Percentiles rank a stretch among this genome's conserved stretches.
phyloP scores from a whole-genome alignment of 306 rosid genomes.

The Vicia villosa region DNA sequence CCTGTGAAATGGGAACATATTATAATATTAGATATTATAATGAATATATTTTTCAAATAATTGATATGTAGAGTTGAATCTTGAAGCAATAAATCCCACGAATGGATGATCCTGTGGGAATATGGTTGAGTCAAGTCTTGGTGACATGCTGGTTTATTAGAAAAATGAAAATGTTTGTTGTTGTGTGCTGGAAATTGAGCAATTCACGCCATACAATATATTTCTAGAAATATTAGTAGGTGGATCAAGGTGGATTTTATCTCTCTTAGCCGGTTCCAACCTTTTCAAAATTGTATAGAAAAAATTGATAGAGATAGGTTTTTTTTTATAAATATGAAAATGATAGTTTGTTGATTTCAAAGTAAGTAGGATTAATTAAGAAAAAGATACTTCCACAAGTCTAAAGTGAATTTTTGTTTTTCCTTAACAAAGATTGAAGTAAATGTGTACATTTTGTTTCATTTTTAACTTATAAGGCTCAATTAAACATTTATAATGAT shows the following conservation, averaged over 20 bases:
- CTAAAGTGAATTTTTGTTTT: slow-evolving; percentile 31
- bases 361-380: not conserved
- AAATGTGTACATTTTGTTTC: no score
- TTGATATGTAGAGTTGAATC: slow-evolving; percentile 26
- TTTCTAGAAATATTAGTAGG: slow-evolving; percentile 31
- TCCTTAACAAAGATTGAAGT: not conserved
- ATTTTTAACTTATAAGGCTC: no score
- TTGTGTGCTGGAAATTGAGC: slow-evolving; percentile 31
- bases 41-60: slow-evolving; percentile 6
- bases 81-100: slow-evolving; percentile 33
- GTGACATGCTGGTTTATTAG: slow-evolving; percentile 24
- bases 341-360: slow-evolving; percentile 31
- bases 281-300: slow-evolving; percentile 25
- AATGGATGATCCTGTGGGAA: slow-evolving; percentile 29
- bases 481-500: no score
- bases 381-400: not conserved
- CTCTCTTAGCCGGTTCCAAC: slow-evolving; percentile 21
- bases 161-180: not conserved
- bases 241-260: slow-evolving; percentile 21
- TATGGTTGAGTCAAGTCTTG: slow-evolving; percentile 33
- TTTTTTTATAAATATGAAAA: not conserved
- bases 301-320: not conserved
- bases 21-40: not conserved
- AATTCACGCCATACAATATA: not conserved
- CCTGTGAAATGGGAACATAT: slow-evolving; percentile 25